Evolutionary conservation across 257 asterid genomes (phyloP).

Genomic region (Paulownia fortunei): DNA sequence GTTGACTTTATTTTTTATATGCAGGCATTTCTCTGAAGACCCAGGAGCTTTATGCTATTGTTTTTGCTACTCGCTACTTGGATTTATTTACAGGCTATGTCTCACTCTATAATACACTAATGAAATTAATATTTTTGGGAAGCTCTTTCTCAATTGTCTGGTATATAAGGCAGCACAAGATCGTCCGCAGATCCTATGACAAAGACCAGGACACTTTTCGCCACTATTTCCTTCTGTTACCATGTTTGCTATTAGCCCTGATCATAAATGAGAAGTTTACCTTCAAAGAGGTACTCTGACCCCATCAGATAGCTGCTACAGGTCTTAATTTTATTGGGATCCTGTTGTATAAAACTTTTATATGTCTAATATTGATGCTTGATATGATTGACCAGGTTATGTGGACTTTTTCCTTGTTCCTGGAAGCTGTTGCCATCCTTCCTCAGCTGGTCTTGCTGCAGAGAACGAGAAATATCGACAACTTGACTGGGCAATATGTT

Average conservation of each 20-base stretch:
- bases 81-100: conserved; percentile 69
- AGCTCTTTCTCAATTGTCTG: conserved; percentile 91
- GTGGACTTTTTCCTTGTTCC: conserved; percentile 84
- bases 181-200: conserved; percentile 87
- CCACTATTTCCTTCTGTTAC: conserved; percentile 69
- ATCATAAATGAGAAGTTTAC: conserved; percentile 75
- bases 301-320: neutral
- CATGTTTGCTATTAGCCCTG: conserved; percentile 72
- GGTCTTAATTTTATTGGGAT: neutral
- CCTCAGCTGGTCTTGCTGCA: conserved; percentile 89
- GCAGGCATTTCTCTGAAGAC: conserved; percentile 90
- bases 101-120: conserved; percentile 74
- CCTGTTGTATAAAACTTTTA: neutral
- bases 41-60: conserved; percentile 85
- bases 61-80: conserved; percentile 88
- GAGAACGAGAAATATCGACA: conserved; percentile 87
- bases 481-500: conserved; percentile 87
- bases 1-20: conserved; percentile 14
- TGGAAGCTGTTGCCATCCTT: conserved; percentile 91
- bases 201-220: conserved; percentile 91
- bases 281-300: conserved; percentile 62
- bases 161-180: conserved; percentile 88
- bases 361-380: neutral
- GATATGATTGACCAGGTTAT: conserved; percentile 49
- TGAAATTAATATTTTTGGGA: conserved; percentile 83